Percentiles rank a stretch among this genome's conserved stretches.
Conservation (phyloP, 2,329 filamentous ascomycete genomes). For the Coniochaeta sp. region DNA sequence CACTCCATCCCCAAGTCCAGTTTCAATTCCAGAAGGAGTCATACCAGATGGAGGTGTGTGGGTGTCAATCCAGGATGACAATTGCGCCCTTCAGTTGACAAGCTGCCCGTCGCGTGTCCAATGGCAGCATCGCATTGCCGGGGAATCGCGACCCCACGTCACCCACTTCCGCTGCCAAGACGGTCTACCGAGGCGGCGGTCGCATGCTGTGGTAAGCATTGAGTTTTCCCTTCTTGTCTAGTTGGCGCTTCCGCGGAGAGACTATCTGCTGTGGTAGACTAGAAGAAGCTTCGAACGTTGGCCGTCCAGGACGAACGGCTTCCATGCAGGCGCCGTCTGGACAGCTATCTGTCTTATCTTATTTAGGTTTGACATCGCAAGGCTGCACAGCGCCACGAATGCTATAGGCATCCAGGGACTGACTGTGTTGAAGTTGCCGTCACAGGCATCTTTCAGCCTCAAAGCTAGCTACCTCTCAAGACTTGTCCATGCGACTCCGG, state of each 20-base stretch:
- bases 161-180: background rate
- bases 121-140: background rate
- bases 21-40: background rate
- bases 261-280: no score
- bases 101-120: background rate
- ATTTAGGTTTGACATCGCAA: background rate
- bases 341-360: background rate
- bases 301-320: background rate
- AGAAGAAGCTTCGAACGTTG: background rate
- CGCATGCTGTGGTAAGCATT: no score
- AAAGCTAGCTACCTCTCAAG: no score
- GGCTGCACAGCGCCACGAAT: background rate
- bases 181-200: no score
- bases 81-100: slow-evolving; percentile 3
- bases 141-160: background rate
- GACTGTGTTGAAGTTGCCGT: no score
- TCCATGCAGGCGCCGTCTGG: background rate
- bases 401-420: background rate
- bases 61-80: background rate
- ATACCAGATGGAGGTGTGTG: background rate
- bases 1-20: background rate
- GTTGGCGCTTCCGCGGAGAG: background rate
- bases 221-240: no score
- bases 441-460: background rate
- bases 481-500: background rate